phyloP scores from a whole-genome alignment of 352 stramenopile species.

The Pythium pyrilobum region DNA sequence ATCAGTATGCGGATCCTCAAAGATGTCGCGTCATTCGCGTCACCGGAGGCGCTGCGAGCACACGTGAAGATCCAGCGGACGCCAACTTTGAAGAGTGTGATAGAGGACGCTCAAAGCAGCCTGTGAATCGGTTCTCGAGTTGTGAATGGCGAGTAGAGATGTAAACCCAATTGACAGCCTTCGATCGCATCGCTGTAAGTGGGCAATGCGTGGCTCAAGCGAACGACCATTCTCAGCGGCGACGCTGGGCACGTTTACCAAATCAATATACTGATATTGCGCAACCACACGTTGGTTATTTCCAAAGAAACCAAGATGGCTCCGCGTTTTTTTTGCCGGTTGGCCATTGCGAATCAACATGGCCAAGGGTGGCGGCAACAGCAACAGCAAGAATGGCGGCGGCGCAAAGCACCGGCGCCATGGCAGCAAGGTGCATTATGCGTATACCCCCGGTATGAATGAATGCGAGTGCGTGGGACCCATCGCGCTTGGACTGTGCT shows the following conservation, averaged over 20 bases:
- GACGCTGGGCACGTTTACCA: too few species aligned
- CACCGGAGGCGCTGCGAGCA: conserved; percentile 15
- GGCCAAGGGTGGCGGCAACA: conserved; percentile 8
- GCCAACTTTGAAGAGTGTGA: conserved; percentile 17
- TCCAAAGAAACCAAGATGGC: conserved; percentile 7
- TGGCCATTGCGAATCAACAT: conserved; percentile 11
- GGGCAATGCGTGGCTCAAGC: neutral
- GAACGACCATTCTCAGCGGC: too few species aligned
- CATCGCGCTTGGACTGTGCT: neutral
- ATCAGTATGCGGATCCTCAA: conserved; percentile 41
- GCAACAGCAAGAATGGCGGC: conserved; percentile 8
- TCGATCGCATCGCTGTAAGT: too few species aligned
- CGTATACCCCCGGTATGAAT: too few species aligned
- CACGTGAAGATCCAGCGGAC: conserved; percentile 21
- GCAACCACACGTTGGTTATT: conserved; percentile 16
- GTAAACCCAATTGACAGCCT: too few species aligned
- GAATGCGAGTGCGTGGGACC: too few species aligned
- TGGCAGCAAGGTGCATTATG: conserved; percentile 2
- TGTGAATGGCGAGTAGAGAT: too few species aligned
- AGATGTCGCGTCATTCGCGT: conserved; percentile 26
- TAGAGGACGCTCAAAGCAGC: conserved; percentile 7
- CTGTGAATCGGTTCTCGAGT: conserved; percentile 1
- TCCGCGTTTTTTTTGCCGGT: neutral
- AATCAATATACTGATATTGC: too few species aligned
- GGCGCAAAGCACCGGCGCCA: conserved; percentile 18